Percentiles rank a stretch among this genome's conserved stretches.
phyloP scores from a whole-genome alignment of 495 filamentous ascomycete genomes.

The Aspergillus affinis region DNA sequence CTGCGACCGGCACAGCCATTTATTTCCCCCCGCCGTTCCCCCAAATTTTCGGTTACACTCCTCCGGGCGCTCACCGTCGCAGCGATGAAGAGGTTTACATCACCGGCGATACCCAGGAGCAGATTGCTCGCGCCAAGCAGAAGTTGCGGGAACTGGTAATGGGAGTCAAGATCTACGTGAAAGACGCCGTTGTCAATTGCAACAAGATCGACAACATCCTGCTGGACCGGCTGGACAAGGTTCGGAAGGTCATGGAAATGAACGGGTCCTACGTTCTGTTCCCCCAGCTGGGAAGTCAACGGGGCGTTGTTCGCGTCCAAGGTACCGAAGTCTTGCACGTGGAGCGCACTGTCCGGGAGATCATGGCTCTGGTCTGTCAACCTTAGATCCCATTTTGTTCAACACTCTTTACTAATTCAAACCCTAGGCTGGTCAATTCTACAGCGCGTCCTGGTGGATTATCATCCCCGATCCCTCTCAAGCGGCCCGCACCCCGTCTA shows the following conservation, averaged over 20 bases:
- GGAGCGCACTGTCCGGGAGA: conserved; percentile 88
- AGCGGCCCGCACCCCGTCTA: conserved; percentile 63
- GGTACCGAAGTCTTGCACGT: conserved; percentile 89
- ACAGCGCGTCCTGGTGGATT: conserved; percentile 95
- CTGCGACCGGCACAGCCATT: conserved; percentile 88
- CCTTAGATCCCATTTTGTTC: not conserved
- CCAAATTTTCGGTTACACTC: conserved; percentile 81
- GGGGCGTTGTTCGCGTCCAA: conserved; percentile 80
- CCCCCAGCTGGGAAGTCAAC: conserved; percentile 77
- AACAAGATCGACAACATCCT: conserved; percentile 93
- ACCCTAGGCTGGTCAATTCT: conserved; percentile 86
- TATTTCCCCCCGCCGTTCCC: conserved; percentile 97
- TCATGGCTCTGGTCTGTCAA: conserved; percentile 83
- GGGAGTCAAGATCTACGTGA: conserved; percentile 81
- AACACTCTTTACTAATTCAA: conserved; percentile 30
- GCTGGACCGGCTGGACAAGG: conserved; percentile 88
- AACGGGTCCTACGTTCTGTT: conserved; percentile 94
- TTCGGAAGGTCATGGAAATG: conserved; percentile 94
- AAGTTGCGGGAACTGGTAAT: conserved; percentile 80
- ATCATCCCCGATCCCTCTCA: conserved; percentile 70
- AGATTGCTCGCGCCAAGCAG: conserved; percentile 82
- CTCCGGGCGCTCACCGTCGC: conserved; percentile 71
- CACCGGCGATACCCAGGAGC: conserved; percentile 77
- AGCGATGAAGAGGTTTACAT: conserved; percentile 91
- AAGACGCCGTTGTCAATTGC: conserved; percentile 80